Base-by-base conservation (phyloP, 148 eudicot genomes). In the Talinum fruticosum region DNA sequence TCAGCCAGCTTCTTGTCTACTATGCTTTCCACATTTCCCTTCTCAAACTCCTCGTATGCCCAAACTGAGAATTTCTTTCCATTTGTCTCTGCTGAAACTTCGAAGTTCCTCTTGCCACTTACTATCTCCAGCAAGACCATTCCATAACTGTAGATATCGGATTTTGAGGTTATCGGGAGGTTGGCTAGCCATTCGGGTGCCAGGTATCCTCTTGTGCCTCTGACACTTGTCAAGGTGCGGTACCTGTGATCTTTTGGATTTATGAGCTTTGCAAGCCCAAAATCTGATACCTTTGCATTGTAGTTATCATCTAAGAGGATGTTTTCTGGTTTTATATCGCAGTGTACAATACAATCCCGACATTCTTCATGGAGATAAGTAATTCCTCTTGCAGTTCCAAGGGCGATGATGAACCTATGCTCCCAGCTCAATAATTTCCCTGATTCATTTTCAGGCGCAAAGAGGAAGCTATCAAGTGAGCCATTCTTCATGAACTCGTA, bases 121-220 rank as follows among this genome's bases (percentile, higher is more conserved):
- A 94, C 88, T 33, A 86, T 87, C 83, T 94, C 98, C 76, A 94
- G 71, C 83, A 94, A 78, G 12, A 92, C 95, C 97, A 92, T 89
- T 3, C 98, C 98, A n/a, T 79, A 92, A 72, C 98, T 90, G 69
- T 87, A 94, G 16, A 92, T 82, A 85, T 94, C 98, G 0, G 97
- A 84, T 84, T 94, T 94, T 2, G 94, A 87, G 30, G 95, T 92
- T 34, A 94, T 88, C 0, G 98, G 91, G 16, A 90, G 89, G 75
- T 90, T 90, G 14, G 98, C 90, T 5, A 94, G 86, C 98, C 98
- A 94, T 76, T 94, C 98, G 0, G 98, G 98, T 34, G 98, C 93
- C 75, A 94, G 78, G 83, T 94, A 94, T 32, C 98, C 98, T 87
- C 97, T 83, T 3, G 98, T 94, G 28, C 98, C 97, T 75, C 97